Conservation (phyloP, 768 basidiomycete genomes). For the Podaxis rugospora region DNA sequence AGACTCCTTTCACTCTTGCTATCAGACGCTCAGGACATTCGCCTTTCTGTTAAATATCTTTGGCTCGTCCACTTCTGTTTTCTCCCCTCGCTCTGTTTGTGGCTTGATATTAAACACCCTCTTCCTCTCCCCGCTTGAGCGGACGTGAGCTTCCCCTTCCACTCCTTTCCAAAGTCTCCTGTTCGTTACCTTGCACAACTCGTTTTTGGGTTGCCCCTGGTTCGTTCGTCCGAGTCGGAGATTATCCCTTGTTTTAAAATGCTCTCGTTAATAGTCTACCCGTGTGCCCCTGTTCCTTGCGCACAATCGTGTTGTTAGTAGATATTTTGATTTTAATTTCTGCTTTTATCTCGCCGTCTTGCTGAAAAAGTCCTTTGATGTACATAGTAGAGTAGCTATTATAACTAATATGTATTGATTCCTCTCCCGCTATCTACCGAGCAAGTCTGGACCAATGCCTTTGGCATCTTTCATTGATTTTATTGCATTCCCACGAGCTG, state of each 20-base stretch:
- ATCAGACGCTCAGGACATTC: background rate
- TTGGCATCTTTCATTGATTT: slow-evolving; percentile 1
- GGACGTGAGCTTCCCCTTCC: slow-evolving; percentile 8
- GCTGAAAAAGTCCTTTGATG: slow-evolving; percentile 1
- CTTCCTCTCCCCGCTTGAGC: slow-evolving; percentile 7
- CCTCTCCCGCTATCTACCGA: background rate
- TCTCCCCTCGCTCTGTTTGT: background rate
- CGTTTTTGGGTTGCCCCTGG: background rate
- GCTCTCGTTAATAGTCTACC: background rate
- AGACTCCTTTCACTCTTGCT: background rate
- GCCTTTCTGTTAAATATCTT: background rate
- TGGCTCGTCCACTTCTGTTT: background rate
- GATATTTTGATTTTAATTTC: slow-evolving; percentile 3
- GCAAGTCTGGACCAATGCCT: background rate
- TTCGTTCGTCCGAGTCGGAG: slow-evolving; percentile 7
- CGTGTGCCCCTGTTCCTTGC: background rate
- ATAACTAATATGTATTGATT: slow-evolving; percentile 12
- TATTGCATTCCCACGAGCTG: slow-evolving; percentile 1
- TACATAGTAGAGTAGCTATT: slow-evolving; percentile 10
- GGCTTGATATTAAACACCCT: too few relatives aligned
- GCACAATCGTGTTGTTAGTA: background rate
- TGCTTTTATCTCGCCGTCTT: slow-evolving; percentile 4
- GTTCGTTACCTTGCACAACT: slow-evolving; percentile 9
- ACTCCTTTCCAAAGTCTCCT: slow-evolving; percentile 10
- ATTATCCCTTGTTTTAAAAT: background rate